A percentile compares a stretch with the other conserved stretches of the same genome.
Conservation (phyloP, 1,284 basidiomycete genomes). For the Vanrija humicola region DNA sequence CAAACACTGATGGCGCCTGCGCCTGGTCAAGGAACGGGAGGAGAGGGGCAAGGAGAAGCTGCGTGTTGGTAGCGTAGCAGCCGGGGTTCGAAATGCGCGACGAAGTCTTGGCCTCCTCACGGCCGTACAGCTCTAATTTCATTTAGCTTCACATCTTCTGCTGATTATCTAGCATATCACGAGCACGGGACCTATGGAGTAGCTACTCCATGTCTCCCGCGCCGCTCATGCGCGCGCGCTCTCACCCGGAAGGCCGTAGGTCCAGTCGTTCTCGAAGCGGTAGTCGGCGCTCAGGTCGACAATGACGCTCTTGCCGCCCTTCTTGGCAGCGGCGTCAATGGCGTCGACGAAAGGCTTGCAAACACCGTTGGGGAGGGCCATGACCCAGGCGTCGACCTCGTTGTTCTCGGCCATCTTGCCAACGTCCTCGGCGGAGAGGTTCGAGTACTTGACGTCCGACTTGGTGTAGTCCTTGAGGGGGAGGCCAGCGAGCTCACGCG, state of each 20-base stretch:
- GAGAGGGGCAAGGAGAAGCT: conserved; percentile 86
- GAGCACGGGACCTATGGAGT: not conserved
- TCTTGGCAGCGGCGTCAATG: conserved; percentile 67
- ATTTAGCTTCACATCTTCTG: conserved; percentile 24
- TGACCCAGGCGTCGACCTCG: conserved; percentile 92
- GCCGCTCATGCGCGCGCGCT: conserved; percentile 32
- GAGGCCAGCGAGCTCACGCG: conserved; percentile 84
- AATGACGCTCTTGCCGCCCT: conserved; percentile 60
- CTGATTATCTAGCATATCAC: conserved; percentile 1
- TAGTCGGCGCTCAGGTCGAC: conserved; percentile 95
- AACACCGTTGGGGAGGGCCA: conserved; percentile 95
- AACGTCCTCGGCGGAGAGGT: conserved; percentile 72
- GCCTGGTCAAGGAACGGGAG: conserved; percentile 64
- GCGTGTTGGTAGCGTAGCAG: conserved; percentile 91
- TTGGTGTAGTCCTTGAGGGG: conserved; percentile 81
- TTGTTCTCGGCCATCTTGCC: conserved; percentile 80
- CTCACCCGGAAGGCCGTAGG: conserved; percentile 98
- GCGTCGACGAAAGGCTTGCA: conserved; percentile 98
- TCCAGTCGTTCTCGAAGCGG: conserved; percentile 90
- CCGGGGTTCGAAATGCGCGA: conserved; percentile 94
- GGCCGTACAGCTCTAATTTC: conserved; percentile 78
- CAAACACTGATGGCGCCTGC: conserved; percentile 82
- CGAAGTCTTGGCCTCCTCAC: conserved; percentile 63
- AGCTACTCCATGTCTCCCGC: not conserved
- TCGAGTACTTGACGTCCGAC: conserved; percentile 67